Base-by-base conservation (phyloP, 2,329 filamentous ascomycete species). In the Curvularia hawaiiensis region DNA sequence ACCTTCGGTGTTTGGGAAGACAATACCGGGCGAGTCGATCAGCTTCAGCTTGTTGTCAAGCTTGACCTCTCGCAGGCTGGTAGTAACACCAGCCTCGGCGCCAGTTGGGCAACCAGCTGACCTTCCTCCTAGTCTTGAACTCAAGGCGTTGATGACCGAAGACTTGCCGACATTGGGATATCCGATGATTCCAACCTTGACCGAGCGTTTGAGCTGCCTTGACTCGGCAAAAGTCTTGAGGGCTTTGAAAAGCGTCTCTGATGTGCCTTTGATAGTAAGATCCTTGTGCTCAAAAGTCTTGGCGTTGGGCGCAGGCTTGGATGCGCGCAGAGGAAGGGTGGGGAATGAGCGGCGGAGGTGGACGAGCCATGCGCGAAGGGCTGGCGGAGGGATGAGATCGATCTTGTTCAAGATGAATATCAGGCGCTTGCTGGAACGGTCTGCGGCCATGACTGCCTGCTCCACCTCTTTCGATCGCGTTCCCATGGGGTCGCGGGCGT, bases 141-240 rank as follows among this genome's bases (percentile, higher is more conserved):
- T 89, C 54, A 97, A 87, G 16, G 92, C 91, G 77, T 97, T 97
- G 83, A 97, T 97, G 70, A 97, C 92, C 50, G 92, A 97, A 28
- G 92, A 96, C 82, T 97, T 97, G 74, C 93, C 93, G 58, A 97
- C 93, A 75, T 97, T 97, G 69, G 93, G 93, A 77, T 97, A 97
- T 28, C 93, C 93, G 67, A 97, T 96, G 61, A 97, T 91, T 64
- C 93, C 93, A 59, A 97, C 93, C 20, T 91, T 93, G 69, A 96
- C 87, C 52, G 92, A 89, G 54, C 93, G 89, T 83, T 96, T 96
- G 65, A 97, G 82, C 74, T 96, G 89, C 69, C 90, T 90, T 59
- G 85, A 85, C 56, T 91, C 89, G 10, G 93, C 91, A 73, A 90
- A 97, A 43, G 91, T 89, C 82, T 97, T 97, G 60, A 97, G 85